Conservation (phyloP, 768 basidiomycete genomes). For the Rhizopogon vinicolor region DNA sequence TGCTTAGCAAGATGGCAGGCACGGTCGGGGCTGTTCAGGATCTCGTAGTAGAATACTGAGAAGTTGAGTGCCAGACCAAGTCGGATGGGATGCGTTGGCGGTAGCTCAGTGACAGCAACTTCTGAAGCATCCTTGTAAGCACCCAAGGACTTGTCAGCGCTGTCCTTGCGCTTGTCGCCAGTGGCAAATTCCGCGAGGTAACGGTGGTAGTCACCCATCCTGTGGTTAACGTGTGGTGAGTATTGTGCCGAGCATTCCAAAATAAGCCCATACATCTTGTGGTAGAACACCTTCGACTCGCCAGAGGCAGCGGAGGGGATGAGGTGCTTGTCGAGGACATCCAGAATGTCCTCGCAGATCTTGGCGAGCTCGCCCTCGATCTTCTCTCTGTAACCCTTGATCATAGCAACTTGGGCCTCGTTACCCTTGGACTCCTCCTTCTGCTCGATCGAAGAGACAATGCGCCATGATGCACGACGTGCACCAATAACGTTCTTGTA, state of each 20-base stretch:
- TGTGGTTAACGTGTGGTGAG: slow-evolving; percentile 28
- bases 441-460: slow-evolving; percentile 97
- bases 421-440: slow-evolving; percentile 99
- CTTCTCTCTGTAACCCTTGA: slow-evolving; percentile 97
- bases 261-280: slow-evolving; percentile 88
- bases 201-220: slow-evolving; percentile 99
- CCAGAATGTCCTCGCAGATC: slow-evolving; percentile 98
- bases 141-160: slow-evolving; percentile 95
- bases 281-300: slow-evolving; percentile 99
- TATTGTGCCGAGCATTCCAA: background rate
- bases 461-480: slow-evolving; percentile 96
- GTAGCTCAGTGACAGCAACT: slow-evolving; percentile 93
- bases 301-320: slow-evolving; percentile 95
- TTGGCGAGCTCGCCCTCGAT: slow-evolving; percentile 95
- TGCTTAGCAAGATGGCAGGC: slow-evolving; percentile 99
- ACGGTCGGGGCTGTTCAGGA: slow-evolving; percentile 97
- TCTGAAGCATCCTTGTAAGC: slow-evolving; percentile 98
- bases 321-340: slow-evolving; percentile 96
- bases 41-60: slow-evolving; percentile 99
- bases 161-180: slow-evolving; percentile 95
- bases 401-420: slow-evolving; percentile 93
- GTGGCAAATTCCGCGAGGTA: slow-evolving; percentile 99
- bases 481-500: slow-evolving; percentile 99
- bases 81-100: slow-evolving; percentile 95
- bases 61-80: slow-evolving; percentile 98